These are phyloP conservation scores for Curvularia sp. DNA, from an alignment of 2,329 filamentous ascomycete genomes.

Conservation along the genomic window DNA sequence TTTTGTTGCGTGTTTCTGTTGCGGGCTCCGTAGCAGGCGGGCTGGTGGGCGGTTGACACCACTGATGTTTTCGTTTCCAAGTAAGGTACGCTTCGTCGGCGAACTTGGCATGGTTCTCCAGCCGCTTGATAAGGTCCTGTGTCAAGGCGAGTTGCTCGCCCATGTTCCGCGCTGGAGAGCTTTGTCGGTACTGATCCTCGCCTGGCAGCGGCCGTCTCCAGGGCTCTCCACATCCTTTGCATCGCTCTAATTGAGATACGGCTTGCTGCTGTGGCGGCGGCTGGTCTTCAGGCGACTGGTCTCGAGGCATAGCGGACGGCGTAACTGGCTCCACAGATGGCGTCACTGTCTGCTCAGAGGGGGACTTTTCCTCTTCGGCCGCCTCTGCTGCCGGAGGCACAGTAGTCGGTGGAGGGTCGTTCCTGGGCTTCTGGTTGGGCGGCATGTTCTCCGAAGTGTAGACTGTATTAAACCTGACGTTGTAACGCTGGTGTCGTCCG, in stretches of 20 bases:
- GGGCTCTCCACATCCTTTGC: constrained; percentile 28
- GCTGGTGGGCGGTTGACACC: constrained; percentile 11
- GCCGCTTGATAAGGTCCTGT: constrained; percentile 25
- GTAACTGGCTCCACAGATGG: constrained; percentile 18
- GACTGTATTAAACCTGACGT: constrained; percentile 36
- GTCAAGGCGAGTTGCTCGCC: constrained; percentile 23
- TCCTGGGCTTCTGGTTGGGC: constrained; percentile 26
- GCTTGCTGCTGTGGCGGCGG: constrained; percentile 17
- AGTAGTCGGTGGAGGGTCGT: constrained; percentile 23
- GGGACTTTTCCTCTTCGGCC: constrained; percentile 14
- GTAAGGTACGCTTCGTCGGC: constrained; percentile 27
- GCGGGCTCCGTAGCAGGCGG: constrained; percentile 11
- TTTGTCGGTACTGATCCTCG: constrained; percentile 15
- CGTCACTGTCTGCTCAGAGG: constrained; percentile 13
- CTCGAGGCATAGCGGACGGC: constrained; percentile 2
- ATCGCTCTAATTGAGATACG: constrained; percentile 30
- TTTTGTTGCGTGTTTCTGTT: constrained; percentile 15
- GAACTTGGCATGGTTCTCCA: constrained; percentile 26
- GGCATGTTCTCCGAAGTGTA: constrained; percentile 28
- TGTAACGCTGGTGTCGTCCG: constrained; percentile 33
- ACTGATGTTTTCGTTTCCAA: constrained; percentile 13
- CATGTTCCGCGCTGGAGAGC: constrained; percentile 25
- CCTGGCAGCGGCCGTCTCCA: constrained; percentile 31
- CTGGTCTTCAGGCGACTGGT: constrained; percentile 11
- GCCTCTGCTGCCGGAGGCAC: constrained; percentile 11